These are phyloP conservation scores for Periglandula ipomoeae DNA, from an alignment of 2,329 filamentous ascomycete genomes.

Conservation along the genomic window DNA sequence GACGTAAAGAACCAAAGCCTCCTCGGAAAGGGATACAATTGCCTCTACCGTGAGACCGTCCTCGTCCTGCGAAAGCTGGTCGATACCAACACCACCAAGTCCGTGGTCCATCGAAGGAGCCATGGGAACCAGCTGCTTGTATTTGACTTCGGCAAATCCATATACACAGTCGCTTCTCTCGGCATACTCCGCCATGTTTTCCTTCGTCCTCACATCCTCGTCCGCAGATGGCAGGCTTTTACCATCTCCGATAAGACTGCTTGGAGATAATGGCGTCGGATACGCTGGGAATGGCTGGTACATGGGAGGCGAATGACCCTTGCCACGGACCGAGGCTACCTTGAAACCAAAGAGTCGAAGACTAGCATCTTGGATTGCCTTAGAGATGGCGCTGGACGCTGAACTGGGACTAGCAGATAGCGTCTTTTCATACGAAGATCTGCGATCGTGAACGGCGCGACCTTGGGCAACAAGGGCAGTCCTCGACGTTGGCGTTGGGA, in stretches of 20 bases:
- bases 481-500: conserved; percentile 56
- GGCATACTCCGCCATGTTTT: conserved; percentile 82
- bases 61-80: conserved; percentile 48
- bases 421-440: conserved; percentile 67
- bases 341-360: conserved; percentile 63
- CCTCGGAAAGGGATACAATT: conserved; percentile 78
- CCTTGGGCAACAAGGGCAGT: conserved; percentile 67
- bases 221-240: conserved; percentile 50
- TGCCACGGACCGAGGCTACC: conserved; percentile 56
- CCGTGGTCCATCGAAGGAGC: conserved; percentile 69
- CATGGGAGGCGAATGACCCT: conserved; percentile 62
- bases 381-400: conserved; percentile 84
- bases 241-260: conserved; percentile 58
- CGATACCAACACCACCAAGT: conserved; percentile 51
- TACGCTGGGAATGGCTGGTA: conserved; percentile 82
- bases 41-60: conserved; percentile 80
- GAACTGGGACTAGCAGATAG: conserved; percentile 63
- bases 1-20: conserved; percentile 91
- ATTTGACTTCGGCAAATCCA: conserved; percentile 97
- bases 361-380: conserved; percentile 90
- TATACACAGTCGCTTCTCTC: conserved; percentile 93
- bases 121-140: conserved; percentile 88
- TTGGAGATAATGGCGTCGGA: conserved; percentile 53
- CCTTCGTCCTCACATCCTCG: conserved; percentile 70
- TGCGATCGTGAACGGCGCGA: conserved; percentile 62